A percentile compares a stretch with the other conserved stretches of the same genome.
Conservation (phyloP, 1,284 basidiomycete genomes). For the Sanghuangporus weigelae region DNA sequence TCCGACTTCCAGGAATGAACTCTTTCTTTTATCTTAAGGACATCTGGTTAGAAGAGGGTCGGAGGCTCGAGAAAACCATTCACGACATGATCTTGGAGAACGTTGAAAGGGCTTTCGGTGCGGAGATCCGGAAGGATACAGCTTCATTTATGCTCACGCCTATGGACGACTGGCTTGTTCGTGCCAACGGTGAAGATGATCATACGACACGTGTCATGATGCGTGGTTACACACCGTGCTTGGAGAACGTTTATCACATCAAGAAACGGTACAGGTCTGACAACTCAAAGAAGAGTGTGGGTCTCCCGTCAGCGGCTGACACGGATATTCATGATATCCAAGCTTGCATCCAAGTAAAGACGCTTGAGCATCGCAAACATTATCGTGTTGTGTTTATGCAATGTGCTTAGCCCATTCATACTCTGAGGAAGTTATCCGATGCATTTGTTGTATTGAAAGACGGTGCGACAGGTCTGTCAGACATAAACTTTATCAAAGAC, state of each 20-base stretch:
- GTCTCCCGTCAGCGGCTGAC: too few species aligned
- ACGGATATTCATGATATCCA: too few species aligned
- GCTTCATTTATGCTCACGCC: not conserved
- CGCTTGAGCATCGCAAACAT: too few species aligned
- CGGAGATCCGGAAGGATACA: not conserved
- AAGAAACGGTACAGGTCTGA: not conserved
- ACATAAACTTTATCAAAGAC: too few species aligned
- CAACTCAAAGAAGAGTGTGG: too few species aligned
- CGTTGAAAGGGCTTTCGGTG: not conserved
- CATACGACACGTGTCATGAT: slow-evolving; percentile 8
- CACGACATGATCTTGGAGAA: not conserved
- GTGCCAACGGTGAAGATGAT: not conserved
- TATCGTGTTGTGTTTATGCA: too few species aligned
- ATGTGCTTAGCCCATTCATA: too few species aligned
- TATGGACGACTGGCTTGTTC: not conserved
- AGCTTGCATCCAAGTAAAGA: too few species aligned
- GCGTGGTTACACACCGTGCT: not conserved
- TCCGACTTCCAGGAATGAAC: not conserved
- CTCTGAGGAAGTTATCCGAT: too few species aligned
- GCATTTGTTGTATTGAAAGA: too few species aligned
- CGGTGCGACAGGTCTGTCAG: too few species aligned
- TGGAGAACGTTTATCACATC: not conserved
- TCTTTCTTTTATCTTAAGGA: not conserved
- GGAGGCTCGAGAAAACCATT: not conserved
- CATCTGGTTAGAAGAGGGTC: slow-evolving; percentile 1